Base-by-base conservation (phyloP, 2,329 filamentous ascomycete species). In the Penicillium brasilianum region DNA sequence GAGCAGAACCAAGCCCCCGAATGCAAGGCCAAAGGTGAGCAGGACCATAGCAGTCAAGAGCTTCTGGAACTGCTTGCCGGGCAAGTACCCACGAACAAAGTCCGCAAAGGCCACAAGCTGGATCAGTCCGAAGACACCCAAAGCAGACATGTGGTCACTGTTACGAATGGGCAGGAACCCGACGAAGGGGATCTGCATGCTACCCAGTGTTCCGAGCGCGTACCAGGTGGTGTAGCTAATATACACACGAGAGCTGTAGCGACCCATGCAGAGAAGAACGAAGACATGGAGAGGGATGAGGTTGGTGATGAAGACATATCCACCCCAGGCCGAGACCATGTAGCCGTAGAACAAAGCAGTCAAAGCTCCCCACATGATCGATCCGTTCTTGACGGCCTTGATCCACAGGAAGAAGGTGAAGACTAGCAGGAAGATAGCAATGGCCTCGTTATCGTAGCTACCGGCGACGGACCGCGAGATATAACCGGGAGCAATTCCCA, bases 381-480 rank as follows among this genome's bases (percentile, higher is more conserved):
- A 98, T 28, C 95, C 95, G 60, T 93, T 87, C 84, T 99, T 99
- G 69, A 99, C 85, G 20, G 95, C 92, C 85, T 98, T 98, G 82
- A 99, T 97, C 95, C 95, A 99, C 56, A 99, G 87, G 81, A 89
- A 99, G 81, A 99, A 99, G 76, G 95, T 99, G 78, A 97, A 97
- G 67, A 99, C 95, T 34, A 99, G 87, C 70, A 99, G 84, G 84
- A 99, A 99, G 77, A 99, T 99, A 73, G 95, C 93, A 82, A 99
- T 99, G 69, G 95, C 95, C 82, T 99, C 95, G 83, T 99, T 98
- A 80, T 99, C 95, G 82, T 99, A 99, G 78, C 93, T 97, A 75
- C 95, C 95, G 64, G 95, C 95, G 64, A 99, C 95, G 59, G 94
- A 98, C 78, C 95, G 88, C 68, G 94, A 98, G 77, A 99, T 99